Conservation (phyloP, 139 green algal genomes). For the Marvania coccoides region DNA sequence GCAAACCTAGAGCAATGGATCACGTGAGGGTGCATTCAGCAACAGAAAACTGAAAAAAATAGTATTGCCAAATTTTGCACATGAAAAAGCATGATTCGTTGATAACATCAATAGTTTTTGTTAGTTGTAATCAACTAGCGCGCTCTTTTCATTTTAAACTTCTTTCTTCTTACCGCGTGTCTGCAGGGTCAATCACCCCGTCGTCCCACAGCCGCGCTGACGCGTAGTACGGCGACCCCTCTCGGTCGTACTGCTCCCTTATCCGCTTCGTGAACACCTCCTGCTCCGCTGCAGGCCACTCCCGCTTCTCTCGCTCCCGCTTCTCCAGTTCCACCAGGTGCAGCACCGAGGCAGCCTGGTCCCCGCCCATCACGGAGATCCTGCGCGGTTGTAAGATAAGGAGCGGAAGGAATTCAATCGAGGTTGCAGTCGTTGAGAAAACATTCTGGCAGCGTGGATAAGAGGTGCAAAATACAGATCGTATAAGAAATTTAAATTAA, state of each 20-base stretch:
- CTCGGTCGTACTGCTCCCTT: constrained; percentile 57
- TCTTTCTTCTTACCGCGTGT: constrained; percentile 60
- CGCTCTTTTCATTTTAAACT: too few relatives aligned
- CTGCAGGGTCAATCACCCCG: constrained; percentile 81
- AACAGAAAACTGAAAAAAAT: too few relatives aligned
- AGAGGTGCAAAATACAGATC: too few relatives aligned
- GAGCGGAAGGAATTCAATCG: neutral
- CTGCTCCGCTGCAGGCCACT: constrained; percentile 64
- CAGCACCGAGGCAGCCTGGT: constrained; percentile 77
- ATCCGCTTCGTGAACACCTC: constrained; percentile 64
- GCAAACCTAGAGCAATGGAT: neutral
- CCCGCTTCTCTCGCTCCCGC: constrained; percentile 36
- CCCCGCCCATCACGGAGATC: constrained; percentile 89
- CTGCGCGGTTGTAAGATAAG: constrained; percentile 10
- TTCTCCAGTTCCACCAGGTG: constrained; percentile 78
- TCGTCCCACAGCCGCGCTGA: constrained; percentile 89
- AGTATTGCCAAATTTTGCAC: too few relatives aligned
- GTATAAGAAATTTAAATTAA: too few relatives aligned
- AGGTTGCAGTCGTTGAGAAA: too few relatives aligned
- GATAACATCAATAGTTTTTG: too few relatives aligned
- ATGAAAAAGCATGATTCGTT: too few relatives aligned
- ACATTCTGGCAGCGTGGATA: too few relatives aligned
- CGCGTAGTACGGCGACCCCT: constrained; percentile 66
- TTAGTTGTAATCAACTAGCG: too few relatives aligned
- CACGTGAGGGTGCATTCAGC: too few relatives aligned